phyloP scores from a whole-genome alignment of 1,284 basidiomycete species.

The Rhodofomes roseus region DNA sequence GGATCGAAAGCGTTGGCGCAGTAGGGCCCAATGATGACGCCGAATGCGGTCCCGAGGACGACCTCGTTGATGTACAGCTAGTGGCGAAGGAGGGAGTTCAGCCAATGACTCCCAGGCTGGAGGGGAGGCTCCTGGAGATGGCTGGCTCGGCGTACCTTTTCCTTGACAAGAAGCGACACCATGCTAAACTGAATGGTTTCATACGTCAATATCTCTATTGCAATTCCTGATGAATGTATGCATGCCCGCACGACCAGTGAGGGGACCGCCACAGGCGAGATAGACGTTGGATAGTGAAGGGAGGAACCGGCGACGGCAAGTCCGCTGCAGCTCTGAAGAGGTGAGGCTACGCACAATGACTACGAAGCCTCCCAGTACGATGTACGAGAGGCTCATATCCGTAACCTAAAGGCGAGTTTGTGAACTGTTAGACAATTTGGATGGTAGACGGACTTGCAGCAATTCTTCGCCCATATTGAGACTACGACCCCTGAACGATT shows the following conservation, averaged over 20 bases:
- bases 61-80: constrained; percentile 90
- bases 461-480: constrained; percentile 7
- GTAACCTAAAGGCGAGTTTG: constrained; percentile 42
- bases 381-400: constrained; percentile 56
- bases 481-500: background rate
- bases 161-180: constrained; percentile 79
- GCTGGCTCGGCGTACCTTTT: constrained; percentile 58
- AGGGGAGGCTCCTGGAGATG: no score
- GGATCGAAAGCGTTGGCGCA: constrained; percentile 79
- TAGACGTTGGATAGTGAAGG: background rate
- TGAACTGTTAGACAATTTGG: constrained; percentile 15
- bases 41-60: constrained; percentile 81
- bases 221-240: background rate
- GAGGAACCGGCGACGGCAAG: no score
- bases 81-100: background rate
- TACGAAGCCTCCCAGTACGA: constrained; percentile 76
- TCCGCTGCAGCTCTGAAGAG: background rate
- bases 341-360: constrained; percentile 47
- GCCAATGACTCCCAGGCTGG: background rate
- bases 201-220: background rate
- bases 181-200: constrained; percentile 62
- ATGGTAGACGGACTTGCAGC: constrained; percentile 29
- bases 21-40: constrained; percentile 74
- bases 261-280: background rate
- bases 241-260: background rate